A percentile compares a stretch with the other conserved stretches of the same genome.
Conservation (phyloP, 1,284 basidiomycete species). For the Spongispora temasekensis region DNA sequence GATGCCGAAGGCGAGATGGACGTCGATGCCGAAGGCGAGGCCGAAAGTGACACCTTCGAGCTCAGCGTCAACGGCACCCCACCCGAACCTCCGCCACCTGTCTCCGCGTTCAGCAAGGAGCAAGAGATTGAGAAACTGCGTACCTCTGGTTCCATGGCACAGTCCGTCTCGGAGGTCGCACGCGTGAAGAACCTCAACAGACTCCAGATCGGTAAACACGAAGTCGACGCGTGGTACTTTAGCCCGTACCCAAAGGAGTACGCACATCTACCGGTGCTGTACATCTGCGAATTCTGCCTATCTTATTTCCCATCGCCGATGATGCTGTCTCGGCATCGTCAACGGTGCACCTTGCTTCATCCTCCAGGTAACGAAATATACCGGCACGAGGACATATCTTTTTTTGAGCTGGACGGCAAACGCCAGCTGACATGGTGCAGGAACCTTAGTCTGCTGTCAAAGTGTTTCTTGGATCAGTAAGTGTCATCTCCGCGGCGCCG, state of each 20-base stretch:
- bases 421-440: slow-evolving; percentile 97
- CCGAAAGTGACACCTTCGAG: slow-evolving; percentile 60
- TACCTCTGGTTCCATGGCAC: slow-evolving; percentile 98
- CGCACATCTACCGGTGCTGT: slow-evolving; percentile 92
- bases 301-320: slow-evolving; percentile 86
- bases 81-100: slow-evolving; percentile 46
- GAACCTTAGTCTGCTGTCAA: slow-evolving; percentile 94
- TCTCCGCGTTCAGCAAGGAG: slow-evolving; percentile 83
- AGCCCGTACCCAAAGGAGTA: slow-evolving; percentile 98
- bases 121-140: slow-evolving; percentile 98
- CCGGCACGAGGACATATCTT: slow-evolving; percentile 93
- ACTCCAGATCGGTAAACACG: slow-evolving; percentile 93
- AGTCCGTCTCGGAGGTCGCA: slow-evolving; percentile 95
- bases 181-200: slow-evolving; percentile 98
- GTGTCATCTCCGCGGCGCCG: slow-evolving; percentile 34
- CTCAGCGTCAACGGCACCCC: slow-evolving; percentile 46
- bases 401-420: slow-evolving; percentile 98
- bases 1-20: slow-evolving; percentile 57
- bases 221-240: slow-evolving; percentile 99
- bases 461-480: slow-evolving; percentile 98
- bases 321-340: slow-evolving; percentile 89
- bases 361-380: slow-evolving; percentile 99
- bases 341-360: slow-evolving; percentile 90
- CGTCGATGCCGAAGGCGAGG: slow-evolving; percentile 48
- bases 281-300: slow-evolving; percentile 98